Percentiles rank a stretch among this genome's conserved stretches.
Conservation (phyloP, 768 basidiomycete genomes). For the Calocybe indica region DNA sequence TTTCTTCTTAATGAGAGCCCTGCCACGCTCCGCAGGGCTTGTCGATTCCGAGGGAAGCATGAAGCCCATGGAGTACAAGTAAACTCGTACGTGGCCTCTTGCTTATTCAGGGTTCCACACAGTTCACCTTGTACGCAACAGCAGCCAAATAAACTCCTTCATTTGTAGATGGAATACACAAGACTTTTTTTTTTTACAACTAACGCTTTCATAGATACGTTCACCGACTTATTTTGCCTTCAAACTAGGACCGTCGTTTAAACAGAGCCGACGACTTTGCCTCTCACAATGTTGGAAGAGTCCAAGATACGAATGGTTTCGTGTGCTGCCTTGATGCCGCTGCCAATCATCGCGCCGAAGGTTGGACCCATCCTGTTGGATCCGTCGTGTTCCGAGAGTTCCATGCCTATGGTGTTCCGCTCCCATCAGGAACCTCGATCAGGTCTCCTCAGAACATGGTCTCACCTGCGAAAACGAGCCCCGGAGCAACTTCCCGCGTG, state of each 20-base stretch:
- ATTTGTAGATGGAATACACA: too few relatives aligned
- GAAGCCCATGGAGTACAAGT: conserved; percentile 32
- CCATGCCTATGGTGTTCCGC: conserved; percentile 53
- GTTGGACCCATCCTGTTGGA: conserved; percentile 75
- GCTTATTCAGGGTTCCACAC: too few relatives aligned
- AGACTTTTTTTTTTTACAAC: conserved; percentile 4
- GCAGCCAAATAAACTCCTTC: neutral
- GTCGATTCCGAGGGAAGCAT: conserved; percentile 34
- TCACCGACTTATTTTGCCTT: neutral
- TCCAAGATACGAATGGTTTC: conserved; percentile 54
- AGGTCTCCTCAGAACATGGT: conserved; percentile 4
- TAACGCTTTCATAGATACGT: neutral
- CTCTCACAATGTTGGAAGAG: conserved; percentile 41
- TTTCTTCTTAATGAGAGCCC: conserved; percentile 61
- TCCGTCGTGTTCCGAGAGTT: conserved; percentile 77
- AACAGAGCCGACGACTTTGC: conserved; percentile 36
- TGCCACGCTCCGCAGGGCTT: conserved; percentile 50
- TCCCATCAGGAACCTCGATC: conserved; percentile 1
- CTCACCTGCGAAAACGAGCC: conserved; percentile 68
- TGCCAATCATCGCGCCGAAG: conserved; percentile 77
- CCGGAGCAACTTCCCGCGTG: conserved; percentile 72
- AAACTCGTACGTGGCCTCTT: too few relatives aligned
- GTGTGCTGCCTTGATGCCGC: conserved; percentile 66
- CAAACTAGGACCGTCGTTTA: conserved; percentile 15
- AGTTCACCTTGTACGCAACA: neutral